Conservation (phyloP, 306 rosid genomes). For the Dalbergia cochinchinensis region DNA sequence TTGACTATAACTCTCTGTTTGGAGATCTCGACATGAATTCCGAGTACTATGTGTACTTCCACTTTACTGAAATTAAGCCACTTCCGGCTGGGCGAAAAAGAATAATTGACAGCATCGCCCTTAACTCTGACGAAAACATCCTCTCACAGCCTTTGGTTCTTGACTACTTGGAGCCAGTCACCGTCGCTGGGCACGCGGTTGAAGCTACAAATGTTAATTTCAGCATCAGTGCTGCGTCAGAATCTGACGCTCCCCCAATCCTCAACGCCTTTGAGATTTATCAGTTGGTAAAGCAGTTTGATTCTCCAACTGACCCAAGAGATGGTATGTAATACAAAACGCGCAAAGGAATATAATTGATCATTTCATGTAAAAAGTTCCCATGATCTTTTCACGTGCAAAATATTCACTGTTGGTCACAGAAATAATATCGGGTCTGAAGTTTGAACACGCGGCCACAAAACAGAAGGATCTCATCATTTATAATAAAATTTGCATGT, state of each 20-base stretch:
- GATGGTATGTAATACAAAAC: constrained; percentile 23
- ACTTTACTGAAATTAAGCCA: constrained; percentile 56
- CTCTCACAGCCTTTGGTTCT: constrained; percentile 37
- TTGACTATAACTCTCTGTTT: neutral
- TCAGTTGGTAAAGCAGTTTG: neutral
- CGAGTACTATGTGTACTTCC: constrained; percentile 44
- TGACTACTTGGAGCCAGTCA: constrained; percentile 43
- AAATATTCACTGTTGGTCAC: no score
- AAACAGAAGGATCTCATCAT: no score
- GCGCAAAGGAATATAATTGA: no score
- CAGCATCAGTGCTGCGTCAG: constrained; percentile 5
- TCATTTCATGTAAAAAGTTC: no score
- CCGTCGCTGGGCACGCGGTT: neutral
- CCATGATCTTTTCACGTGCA: no score
- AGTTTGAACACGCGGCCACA: no score
- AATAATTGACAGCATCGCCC: constrained; percentile 31
- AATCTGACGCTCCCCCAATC: constrained; percentile 59
- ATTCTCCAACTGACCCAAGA: constrained; percentile 17
- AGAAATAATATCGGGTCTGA: no score
- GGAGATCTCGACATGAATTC: neutral
- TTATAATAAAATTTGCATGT: no score
- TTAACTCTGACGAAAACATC: constrained; percentile 16
- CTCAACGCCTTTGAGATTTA: constrained; percentile 60
- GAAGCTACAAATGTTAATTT: neutral
- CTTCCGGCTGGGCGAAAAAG: constrained; percentile 47